These are phyloP conservation scores for Papilionanthe hybrid DNA, from an alignment of 116 monocot species.

Conservation along the genomic window DNA sequence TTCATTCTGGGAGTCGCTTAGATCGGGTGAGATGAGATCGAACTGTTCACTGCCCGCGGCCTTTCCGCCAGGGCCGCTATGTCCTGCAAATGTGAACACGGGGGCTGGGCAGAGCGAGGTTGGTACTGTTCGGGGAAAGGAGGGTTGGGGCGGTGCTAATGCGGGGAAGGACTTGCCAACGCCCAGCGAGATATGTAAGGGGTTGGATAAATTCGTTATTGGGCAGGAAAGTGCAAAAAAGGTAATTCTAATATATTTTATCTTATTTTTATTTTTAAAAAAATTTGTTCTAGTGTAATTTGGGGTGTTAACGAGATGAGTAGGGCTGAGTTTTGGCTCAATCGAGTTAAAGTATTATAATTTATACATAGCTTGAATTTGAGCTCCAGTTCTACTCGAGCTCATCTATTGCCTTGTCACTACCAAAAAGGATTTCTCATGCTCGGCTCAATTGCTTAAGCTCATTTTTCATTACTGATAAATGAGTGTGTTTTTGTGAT, in stretches of 20 bases:
- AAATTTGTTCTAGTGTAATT: too few relatives aligned
- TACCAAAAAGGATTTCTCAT: too few relatives aligned
- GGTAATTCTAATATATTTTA: conserved; percentile 18
- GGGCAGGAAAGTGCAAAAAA: conserved; percentile 73
- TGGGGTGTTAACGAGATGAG: too few relatives aligned
- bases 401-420: too few relatives aligned
- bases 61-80: conserved; percentile 36
- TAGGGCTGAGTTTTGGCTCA: too few relatives aligned
- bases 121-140: conserved; percentile 22
- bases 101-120: conserved; percentile 10
- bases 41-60: conserved; percentile 29
- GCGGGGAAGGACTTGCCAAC: conserved; percentile 88
- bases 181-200: conserved; percentile 83
- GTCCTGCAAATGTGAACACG: conserved; percentile 22
- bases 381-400: too few relatives aligned
- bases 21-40: conserved; percentile 49
- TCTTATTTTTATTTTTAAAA: background rate
- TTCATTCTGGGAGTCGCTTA: conserved; percentile 46
- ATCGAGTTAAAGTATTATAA: too few relatives aligned
- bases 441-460: too few relatives aligned
- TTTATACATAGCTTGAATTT: too few relatives aligned
- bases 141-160: conserved; percentile 54
- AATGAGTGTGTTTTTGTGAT: too few relatives aligned
- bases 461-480: too few relatives aligned
- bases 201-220: conserved; percentile 79